A percentile compares a stretch with the other conserved stretches of the same genome.
Evolutionary conservation across 768 basidiomycete species (phyloP).

Genomic region (Candolleomyces efflorescens): DNA sequence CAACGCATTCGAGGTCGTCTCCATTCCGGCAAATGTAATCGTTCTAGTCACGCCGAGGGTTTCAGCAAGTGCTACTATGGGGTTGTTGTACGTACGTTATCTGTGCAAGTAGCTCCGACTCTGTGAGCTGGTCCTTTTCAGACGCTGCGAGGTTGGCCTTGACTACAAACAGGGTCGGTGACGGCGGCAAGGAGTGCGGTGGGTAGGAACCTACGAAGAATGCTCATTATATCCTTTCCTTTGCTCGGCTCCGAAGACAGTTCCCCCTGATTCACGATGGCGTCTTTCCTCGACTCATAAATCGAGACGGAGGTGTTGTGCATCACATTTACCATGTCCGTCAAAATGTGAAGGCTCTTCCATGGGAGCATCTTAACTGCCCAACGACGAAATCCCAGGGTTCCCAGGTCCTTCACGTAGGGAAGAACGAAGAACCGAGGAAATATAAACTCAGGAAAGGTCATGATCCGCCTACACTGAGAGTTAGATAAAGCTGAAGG

Average conservation of each 20-base stretch:
- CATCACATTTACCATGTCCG: slow-evolving; percentile 31
- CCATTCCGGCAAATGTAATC: slow-evolving; percentile 35
- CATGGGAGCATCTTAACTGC: slow-evolving; percentile 30
- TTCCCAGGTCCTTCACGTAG: not conserved
- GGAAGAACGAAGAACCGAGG: slow-evolving; percentile 7
- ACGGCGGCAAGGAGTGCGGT: not conserved
- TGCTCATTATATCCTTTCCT: slow-evolving; percentile 28
- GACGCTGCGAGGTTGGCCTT: slow-evolving; percentile 31
- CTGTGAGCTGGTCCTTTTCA: slow-evolving; percentile 25
- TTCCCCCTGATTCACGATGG: slow-evolving; percentile 28
- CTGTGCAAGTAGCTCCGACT: slow-evolving; percentile 38
- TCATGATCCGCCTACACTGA: not conserved
- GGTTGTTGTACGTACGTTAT: slow-evolving; percentile 15
- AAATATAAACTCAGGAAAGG: slow-evolving; percentile 9
- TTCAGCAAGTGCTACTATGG: not conserved
- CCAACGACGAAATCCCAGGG: slow-evolving; percentile 21
- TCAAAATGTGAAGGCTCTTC: slow-evolving; percentile 22
- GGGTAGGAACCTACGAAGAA: slow-evolving; percentile 18
- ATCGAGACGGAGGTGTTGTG: slow-evolving; percentile 31
- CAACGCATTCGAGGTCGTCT: slow-evolving; percentile 37
- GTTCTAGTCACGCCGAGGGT: slow-evolving; percentile 24
- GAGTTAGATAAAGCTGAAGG: not conserved
- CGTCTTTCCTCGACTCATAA: slow-evolving; percentile 31
- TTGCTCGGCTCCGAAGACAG: slow-evolving; percentile 28
- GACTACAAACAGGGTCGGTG: slow-evolving; percentile 21